Percentiles rank a stretch among this genome's conserved stretches.
These are phyloP conservation scores for Petrea volubilis DNA, from an alignment of 257 asterid genomes.

Conservation along the genomic window DNA sequence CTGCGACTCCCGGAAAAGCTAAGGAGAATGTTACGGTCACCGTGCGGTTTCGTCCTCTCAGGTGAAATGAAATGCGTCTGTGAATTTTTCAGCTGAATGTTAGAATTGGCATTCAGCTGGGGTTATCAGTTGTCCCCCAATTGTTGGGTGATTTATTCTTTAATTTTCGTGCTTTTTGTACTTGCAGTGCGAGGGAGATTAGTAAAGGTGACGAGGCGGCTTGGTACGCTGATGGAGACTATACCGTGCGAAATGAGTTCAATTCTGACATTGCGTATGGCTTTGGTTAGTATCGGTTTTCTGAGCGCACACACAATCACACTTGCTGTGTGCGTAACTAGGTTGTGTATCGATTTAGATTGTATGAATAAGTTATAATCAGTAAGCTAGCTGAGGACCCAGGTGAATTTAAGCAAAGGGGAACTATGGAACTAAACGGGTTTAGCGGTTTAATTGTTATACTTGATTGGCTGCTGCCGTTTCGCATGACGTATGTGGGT, in stretches of 20 bases:
- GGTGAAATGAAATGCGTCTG: constrained; percentile 32
- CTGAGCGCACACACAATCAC: not conserved
- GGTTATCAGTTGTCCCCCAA: too few species aligned
- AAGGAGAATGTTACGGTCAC: constrained; percentile 84
- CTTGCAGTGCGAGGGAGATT: constrained; percentile 72
- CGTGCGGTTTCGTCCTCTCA: constrained; percentile 92
- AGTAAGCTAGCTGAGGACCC: not conserved
- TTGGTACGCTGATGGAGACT: constrained; percentile 93
- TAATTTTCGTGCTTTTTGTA: not conserved
- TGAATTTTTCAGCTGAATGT: not conserved
- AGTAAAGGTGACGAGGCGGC: constrained; percentile 80
- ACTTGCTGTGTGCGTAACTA: not conserved
- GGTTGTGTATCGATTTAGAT: not conserved
- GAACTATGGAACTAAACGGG: not conserved
- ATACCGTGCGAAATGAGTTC: constrained; percentile 68
- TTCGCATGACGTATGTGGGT: not conserved
- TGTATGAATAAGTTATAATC: not conserved
- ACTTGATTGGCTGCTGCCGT: not conserved
- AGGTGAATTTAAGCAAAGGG: not conserved
- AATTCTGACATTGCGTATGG: constrained; percentile 56
- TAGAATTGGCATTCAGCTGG: not conserved
- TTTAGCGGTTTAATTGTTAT: not conserved
- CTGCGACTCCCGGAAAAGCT: constrained; percentile 35
- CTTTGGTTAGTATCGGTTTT: constrained; percentile 54
- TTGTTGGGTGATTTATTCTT: not conserved